phyloP scores from a whole-genome alignment of 495 filamentous ascomycete species.

The Viridothelium virens region DNA sequence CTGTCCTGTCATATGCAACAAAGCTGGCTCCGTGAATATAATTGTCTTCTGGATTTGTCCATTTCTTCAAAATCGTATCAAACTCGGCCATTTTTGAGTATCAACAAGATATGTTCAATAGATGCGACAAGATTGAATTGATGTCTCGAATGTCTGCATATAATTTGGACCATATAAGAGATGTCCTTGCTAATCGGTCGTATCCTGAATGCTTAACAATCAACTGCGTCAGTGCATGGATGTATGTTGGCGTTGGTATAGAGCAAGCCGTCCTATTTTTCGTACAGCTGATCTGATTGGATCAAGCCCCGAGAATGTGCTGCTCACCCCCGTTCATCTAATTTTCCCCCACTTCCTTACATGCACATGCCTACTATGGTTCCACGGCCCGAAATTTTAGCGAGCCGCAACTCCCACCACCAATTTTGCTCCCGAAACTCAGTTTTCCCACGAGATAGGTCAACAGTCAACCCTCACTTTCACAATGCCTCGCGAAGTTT shows the following conservation, averaged over 20 bases:
- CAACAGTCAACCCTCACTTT: slow-evolving; percentile 20
- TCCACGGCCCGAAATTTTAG: slow-evolving; percentile 1
- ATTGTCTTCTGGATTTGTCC: slow-evolving; percentile 4
- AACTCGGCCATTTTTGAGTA: background rate
- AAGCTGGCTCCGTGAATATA: slow-evolving; percentile 2
- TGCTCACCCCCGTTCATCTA: no score
- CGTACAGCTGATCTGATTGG: background rate
- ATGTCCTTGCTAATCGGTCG: background rate
- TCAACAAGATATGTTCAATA: background rate
- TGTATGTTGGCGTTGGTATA: no score
- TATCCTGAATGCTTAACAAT: background rate
- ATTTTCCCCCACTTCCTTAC: no score
- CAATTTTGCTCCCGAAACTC: background rate
- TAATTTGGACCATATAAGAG: background rate
- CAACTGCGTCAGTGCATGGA: background rate
- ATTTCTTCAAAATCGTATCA: background rate
- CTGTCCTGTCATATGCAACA: slow-evolving; percentile 6
- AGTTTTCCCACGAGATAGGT: background rate
- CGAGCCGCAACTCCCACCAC: background rate
- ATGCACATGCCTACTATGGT: background rate
- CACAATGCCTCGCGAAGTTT: slow-evolving; percentile 94
- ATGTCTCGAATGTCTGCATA: background rate
- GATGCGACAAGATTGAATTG: background rate
- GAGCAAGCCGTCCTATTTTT: no score
- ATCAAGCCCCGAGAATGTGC: background rate